Evolutionary conservation across 345 rosid genomes (phyloP).

Genomic region (Nephelium lappaceum): DNA sequence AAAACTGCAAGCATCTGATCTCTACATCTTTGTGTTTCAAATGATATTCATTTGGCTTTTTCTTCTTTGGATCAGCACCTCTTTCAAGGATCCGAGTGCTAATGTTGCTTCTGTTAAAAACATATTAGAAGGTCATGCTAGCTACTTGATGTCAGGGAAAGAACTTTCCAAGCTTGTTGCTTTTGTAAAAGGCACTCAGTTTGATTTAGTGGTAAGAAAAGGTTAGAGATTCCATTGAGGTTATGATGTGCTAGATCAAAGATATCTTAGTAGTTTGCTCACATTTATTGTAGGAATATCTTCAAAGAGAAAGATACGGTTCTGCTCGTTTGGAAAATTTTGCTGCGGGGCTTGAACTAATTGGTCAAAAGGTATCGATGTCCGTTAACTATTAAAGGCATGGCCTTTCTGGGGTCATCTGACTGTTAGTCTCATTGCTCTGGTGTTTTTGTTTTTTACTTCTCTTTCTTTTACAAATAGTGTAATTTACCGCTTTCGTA

Average conservation of each 20-base stretch:
- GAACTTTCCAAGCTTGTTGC: slow-evolving; percentile 99
- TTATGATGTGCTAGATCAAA: slow-evolving; percentile 15
- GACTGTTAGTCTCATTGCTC: background rate
- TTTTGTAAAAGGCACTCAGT: slow-evolving; percentile 98
- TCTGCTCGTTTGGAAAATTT: slow-evolving; percentile 88
- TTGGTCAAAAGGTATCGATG: slow-evolving; percentile 72
- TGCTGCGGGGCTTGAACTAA: slow-evolving; percentile 89
- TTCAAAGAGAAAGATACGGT: slow-evolving; percentile 89
- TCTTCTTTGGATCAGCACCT: slow-evolving; percentile 49
- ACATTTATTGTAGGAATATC: slow-evolving; percentile 70
- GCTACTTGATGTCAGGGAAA: slow-evolving; percentile 95
- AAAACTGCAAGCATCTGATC: slow-evolving; percentile 11
- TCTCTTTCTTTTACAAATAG: background rate
- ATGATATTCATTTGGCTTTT: slow-evolving; percentile 13
- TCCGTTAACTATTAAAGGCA: background rate
- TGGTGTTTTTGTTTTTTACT: background rate
- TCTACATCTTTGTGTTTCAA: slow-evolving; percentile 1
- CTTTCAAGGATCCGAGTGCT: slow-evolving; percentile 87
- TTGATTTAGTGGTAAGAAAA: slow-evolving; percentile 89
- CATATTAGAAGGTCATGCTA: slow-evolving; percentile 93
- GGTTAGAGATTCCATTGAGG: slow-evolving; percentile 1
- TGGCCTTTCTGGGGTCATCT: background rate
- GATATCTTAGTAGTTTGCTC: slow-evolving; percentile 13
- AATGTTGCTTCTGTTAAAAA: slow-evolving; percentile 88
- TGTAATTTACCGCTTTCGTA: background rate